Conservation (phyloP, 164 flowering plant species). For the Buxus sempervirens region DNA sequence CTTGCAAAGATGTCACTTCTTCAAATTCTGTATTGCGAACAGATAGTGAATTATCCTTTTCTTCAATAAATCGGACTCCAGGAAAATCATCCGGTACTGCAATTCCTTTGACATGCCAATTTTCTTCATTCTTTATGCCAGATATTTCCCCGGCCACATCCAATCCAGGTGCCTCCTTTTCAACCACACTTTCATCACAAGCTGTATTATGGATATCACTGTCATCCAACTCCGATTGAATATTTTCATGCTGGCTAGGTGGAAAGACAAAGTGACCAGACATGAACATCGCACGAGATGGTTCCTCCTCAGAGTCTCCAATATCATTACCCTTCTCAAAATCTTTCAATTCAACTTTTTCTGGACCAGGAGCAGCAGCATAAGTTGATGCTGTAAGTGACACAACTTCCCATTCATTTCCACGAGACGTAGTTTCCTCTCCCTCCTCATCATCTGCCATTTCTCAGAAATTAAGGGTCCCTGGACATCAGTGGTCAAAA, state of each 20-base stretch:
- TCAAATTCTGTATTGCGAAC: constrained; percentile 28
- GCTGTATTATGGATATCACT: constrained; percentile 18
- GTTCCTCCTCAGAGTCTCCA: constrained; percentile 30
- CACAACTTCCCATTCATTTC: constrained; percentile 80
- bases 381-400: constrained; percentile 70
- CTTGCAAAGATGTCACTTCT: constrained; percentile 25
- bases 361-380: constrained; percentile 66
- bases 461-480: constrained; percentile 5
- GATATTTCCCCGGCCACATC: constrained; percentile 24
- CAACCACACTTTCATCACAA: constrained; percentile 15
- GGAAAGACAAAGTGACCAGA: constrained; percentile 75
- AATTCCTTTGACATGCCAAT: constrained; percentile 26
- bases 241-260: constrained; percentile 47
- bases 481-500: constrained; percentile 17
- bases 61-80: constrained; percentile 28
- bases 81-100: constrained; percentile 33
- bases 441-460: constrained; percentile 32
- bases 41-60: constrained; percentile 21
- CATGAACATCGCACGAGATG: constrained; percentile 53
- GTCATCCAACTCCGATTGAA: constrained; percentile 34
- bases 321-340: constrained; percentile 12
- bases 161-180: constrained; percentile 13
- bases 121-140: constrained; percentile 36
- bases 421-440: constrained; percentile 40
- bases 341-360: constrained; percentile 25